phyloP scores from a whole-genome alignment of 2,329 filamentous ascomycete species.

The Fusarium sterilihyphosum region DNA sequence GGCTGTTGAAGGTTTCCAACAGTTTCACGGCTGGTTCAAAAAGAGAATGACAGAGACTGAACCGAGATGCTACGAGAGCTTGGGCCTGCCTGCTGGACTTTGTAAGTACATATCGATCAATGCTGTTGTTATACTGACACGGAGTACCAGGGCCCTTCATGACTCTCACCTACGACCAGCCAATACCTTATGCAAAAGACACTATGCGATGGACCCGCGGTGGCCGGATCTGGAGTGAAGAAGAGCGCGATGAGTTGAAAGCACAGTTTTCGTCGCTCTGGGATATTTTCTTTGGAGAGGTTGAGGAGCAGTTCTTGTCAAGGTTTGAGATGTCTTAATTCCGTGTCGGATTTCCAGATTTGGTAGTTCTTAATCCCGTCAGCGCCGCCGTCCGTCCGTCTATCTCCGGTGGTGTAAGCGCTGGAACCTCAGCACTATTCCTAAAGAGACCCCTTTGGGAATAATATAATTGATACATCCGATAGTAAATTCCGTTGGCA shows the following conservation, averaged over 20 bases:
- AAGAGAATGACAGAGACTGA: neutral
- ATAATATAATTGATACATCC: neutral
- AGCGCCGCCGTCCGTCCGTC: neutral
- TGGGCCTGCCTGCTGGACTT: neutral
- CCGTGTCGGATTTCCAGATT: neutral
- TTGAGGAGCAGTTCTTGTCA: neutral
- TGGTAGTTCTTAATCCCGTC: neutral
- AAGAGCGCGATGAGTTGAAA: neutral
- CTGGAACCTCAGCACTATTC: neutral
- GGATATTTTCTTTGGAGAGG: neutral
- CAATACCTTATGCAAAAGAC: neutral
- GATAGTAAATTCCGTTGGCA: neutral
- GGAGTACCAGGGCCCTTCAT: neutral
- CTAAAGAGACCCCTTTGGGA: neutral
- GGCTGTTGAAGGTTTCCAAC: neutral
- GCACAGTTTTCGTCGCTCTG: neutral
- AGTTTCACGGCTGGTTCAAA: neutral
- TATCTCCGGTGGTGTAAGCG: neutral
- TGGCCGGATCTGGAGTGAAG: neutral
- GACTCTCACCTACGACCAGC: neutral
- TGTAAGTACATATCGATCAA: neutral
- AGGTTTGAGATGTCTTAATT: neutral
- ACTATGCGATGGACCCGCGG: neutral
- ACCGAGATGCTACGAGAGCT: neutral
- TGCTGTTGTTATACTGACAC: rapidly evolving